Percentiles rank a stretch among this genome's conserved stretches.
Evolutionary conservation across 768 basidiomycete genomes (phyloP).

Genomic region (Pulveroboletus sp.): DNA sequence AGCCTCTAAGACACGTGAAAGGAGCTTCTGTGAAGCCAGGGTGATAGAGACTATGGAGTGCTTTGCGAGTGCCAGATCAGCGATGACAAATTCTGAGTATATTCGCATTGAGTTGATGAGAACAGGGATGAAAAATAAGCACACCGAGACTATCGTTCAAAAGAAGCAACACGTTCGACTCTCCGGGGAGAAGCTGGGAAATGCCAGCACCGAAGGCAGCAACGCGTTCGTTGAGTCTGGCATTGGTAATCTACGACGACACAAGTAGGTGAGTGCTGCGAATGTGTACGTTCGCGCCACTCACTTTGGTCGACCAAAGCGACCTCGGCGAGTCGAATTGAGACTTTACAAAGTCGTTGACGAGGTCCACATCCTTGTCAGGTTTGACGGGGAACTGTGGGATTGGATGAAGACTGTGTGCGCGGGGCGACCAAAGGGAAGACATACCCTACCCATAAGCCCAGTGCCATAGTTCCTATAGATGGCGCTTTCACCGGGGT

Average conservation of each 20-base stretch:
- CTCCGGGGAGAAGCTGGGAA: conserved; percentile 47
- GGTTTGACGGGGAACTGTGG: conserved; percentile 70
- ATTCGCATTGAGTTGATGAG: not conserved
- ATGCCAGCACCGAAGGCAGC: conserved; percentile 72
- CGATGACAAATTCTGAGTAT: conserved; percentile 64
- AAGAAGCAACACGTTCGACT: conserved; percentile 68
- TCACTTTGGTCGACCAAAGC: conserved; percentile 75
- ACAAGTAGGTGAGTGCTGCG: not conserved
- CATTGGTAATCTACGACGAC: conserved; percentile 64
- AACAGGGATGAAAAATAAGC: conserved; percentile 10
- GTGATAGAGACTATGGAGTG: conserved; percentile 67
- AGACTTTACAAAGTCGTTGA: conserved; percentile 61
- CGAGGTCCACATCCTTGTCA: conserved; percentile 61
- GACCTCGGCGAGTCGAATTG: conserved; percentile 66
- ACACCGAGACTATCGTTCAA: conserved; percentile 76
- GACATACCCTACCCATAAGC: conserved; percentile 69
- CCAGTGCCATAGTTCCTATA: conserved; percentile 91
- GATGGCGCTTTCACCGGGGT: conserved; percentile 77
- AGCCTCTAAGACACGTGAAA: conserved; percentile 59
- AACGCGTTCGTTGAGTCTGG: conserved; percentile 63
- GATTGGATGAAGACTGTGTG: not conserved
- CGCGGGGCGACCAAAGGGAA: conserved; percentile 1
- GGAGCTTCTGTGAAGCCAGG: conserved; percentile 52
- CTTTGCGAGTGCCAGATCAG: conserved; percentile 73
- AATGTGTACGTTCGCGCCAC: conserved; percentile 7